Percentiles rank a stretch among this genome's conserved stretches.
Evolutionary conservation across 2,329 filamentous ascomycete species (phyloP).

Genomic region (Sclerotinia subarctica): DNA sequence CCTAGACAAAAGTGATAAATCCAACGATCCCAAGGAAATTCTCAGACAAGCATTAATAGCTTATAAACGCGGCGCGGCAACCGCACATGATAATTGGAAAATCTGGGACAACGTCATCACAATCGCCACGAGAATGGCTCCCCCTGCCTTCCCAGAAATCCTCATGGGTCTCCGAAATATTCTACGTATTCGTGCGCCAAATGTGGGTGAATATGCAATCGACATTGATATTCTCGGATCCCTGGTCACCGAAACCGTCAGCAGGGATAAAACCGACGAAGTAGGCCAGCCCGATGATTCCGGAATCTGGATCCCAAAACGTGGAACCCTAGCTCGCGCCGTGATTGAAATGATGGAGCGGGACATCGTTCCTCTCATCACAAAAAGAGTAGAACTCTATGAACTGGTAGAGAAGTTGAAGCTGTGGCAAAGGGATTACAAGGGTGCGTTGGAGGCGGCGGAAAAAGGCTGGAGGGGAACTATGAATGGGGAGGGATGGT

Average conservation of each 20-base stretch:
- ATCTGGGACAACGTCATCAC: constrained; percentile 98
- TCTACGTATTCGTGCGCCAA: constrained; percentile 65
- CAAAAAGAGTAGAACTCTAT: constrained; percentile 74
- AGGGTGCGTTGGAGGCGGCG: constrained; percentile 72
- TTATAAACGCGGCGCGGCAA: constrained; percentile 79
- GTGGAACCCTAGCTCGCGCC: constrained; percentile 59
- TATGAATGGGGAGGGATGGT: constrained; percentile 40
- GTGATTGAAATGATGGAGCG: constrained; percentile 72
- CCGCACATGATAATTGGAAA: constrained; percentile 82
- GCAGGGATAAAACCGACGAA: constrained; percentile 40
- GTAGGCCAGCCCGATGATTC: constrained; percentile 19
- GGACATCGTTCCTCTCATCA: constrained; percentile 78
- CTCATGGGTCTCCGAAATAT: constrained; percentile 71
- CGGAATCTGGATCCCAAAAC: constrained; percentile 45
- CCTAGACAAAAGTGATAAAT: constrained; percentile 34
- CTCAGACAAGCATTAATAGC: constrained; percentile 75
- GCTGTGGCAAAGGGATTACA: constrained; percentile 68
- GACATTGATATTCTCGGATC: constrained; percentile 70
- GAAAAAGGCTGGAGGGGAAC: constrained; percentile 86
- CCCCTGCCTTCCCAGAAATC: constrained; percentile 72
- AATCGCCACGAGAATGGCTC: constrained; percentile 72
- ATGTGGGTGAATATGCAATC: constrained; percentile 70
- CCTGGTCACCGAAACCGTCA: constrained; percentile 68
- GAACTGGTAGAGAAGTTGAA: constrained; percentile 67
- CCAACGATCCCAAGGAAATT: constrained; percentile 43